Evolutionary conservation across 2,329 filamentous ascomycete genomes (phyloP).

Genomic region (Phaeomoniella chlamydospora): DNA sequence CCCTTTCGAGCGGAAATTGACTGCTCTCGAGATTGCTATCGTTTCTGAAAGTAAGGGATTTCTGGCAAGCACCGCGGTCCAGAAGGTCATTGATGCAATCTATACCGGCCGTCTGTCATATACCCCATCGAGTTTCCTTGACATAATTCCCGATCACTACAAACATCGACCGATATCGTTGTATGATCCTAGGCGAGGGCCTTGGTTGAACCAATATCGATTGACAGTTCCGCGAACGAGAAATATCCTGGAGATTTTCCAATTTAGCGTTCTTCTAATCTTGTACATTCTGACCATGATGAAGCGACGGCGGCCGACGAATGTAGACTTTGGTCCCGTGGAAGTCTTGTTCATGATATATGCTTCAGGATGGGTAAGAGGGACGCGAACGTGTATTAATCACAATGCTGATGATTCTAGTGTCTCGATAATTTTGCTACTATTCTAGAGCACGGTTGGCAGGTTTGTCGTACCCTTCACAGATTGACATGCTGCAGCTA

Average conservation of each 20-base stretch:
- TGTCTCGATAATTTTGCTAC: constrained; percentile 59
- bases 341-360: constrained; percentile 61
- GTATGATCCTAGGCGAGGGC: constrained; percentile 63
- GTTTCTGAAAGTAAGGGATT: constrained; percentile 70
- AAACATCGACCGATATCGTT: constrained; percentile 70
- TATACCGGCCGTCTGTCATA: constrained; percentile 71
- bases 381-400: not conserved
- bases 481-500: not conserved
- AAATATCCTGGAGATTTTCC: constrained; percentile 58
- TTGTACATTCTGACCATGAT: constrained; percentile 64
- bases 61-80: constrained; percentile 61
- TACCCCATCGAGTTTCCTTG: constrained; percentile 66
- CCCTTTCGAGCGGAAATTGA: constrained; percentile 47
- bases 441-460: constrained; percentile 59
- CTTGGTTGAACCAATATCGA: constrained; percentile 70
- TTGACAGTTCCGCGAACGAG: constrained; percentile 68
- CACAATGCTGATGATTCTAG: not conserved
- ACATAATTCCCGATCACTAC: constrained; percentile 75
- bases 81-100: constrained; percentile 70
- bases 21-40: constrained; percentile 70
- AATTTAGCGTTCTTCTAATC: constrained; percentile 55
- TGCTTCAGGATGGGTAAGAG: constrained; percentile 56
- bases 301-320: constrained; percentile 27
- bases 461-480: constrained; percentile 2
- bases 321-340: not conserved